Evolutionary conservation across 345 rosid genomes (phyloP).

Genomic region (Excoecaria cochinchinensis): DNA sequence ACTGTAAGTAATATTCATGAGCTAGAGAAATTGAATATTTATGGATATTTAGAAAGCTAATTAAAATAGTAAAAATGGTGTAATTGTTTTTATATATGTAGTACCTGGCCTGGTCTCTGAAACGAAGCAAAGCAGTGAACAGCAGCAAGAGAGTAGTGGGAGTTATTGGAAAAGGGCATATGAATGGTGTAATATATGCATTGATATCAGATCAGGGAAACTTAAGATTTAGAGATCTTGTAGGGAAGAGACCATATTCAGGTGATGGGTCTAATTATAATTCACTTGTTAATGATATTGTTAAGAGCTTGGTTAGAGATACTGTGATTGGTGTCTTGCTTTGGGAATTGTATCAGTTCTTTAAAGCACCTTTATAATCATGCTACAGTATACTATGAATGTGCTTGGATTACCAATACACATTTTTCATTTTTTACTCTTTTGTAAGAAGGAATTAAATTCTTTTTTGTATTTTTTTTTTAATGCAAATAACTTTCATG

Average conservation of each 20-base stretch:
- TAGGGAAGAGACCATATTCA: constrained; percentile 46
- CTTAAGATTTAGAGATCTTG: constrained; percentile 68
- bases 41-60: no score
- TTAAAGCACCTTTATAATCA: constrained; percentile 17
- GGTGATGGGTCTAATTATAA: constrained; percentile 30
- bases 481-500: no score
- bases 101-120: constrained; percentile 91
- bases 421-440: no score
- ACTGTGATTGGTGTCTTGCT: constrained; percentile 44
- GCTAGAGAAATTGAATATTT: no score
- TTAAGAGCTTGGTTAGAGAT: constrained; percentile 49
- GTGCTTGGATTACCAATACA: no score
- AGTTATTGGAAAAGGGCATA: constrained; percentile 79
- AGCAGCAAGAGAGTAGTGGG: constrained; percentile 73
- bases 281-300: constrained; percentile 27
- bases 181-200: constrained; percentile 83
- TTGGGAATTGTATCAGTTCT: constrained; percentile 52
- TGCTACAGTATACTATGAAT: no score
- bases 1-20: constrained; percentile 38
- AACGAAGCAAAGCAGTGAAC: constrained; percentile 89
- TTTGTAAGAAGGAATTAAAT: no score
- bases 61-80: no score
- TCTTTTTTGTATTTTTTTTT: no score
- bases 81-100: constrained; percentile 8
- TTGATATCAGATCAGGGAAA: constrained; percentile 68